Evolutionary conservation across 129 eudicot species (phyloP).

Genomic region (Tanacetum coccineum): DNA sequence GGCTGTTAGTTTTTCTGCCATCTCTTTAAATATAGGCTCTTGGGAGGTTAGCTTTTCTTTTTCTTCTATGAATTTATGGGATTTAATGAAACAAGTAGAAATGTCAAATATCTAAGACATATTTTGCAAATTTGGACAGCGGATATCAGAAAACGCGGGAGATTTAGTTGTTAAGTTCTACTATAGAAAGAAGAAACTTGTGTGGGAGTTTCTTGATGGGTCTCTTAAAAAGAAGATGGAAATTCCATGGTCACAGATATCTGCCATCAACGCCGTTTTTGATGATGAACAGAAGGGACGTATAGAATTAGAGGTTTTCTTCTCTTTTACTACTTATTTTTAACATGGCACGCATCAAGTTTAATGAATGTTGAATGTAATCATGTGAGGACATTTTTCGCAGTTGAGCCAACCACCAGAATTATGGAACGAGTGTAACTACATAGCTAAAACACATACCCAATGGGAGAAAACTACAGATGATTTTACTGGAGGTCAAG

Average conservation of each 20-base stretch:
- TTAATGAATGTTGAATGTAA: not conserved
- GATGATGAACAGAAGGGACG: slow-evolving; percentile 13
- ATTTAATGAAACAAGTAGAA: too few species aligned
- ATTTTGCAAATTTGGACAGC: too few species aligned
- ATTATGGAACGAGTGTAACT: slow-evolving; percentile 41
- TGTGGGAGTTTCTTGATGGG: slow-evolving; percentile 68
- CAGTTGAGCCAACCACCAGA: slow-evolving; percentile 47
- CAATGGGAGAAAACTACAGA: slow-evolving; percentile 33
- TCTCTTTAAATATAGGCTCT: too few species aligned
- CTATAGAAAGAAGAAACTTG: slow-evolving; percentile 49
- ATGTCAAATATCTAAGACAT: too few species aligned
- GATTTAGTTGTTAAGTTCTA: slow-evolving; percentile 57
- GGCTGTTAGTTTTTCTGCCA: too few species aligned
- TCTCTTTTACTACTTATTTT: not conserved
- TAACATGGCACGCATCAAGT: too few species aligned
- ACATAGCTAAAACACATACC: slow-evolving; percentile 66
- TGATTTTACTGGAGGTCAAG: slow-evolving; percentile 66
- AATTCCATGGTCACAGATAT: slow-evolving; percentile 50
- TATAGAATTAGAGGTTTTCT: slow-evolving; percentile 51
- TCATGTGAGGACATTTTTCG: not conserved
- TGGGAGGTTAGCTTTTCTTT: too few species aligned
- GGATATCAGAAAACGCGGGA: slow-evolving; percentile 36
- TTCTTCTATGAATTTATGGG: too few species aligned
- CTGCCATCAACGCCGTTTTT: slow-evolving; percentile 35
- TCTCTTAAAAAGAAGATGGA: slow-evolving; percentile 63